Base-by-base conservation (phyloP, 2,329 filamentous ascomycete genomes). In the Ampelomyces quisqualis region DNA sequence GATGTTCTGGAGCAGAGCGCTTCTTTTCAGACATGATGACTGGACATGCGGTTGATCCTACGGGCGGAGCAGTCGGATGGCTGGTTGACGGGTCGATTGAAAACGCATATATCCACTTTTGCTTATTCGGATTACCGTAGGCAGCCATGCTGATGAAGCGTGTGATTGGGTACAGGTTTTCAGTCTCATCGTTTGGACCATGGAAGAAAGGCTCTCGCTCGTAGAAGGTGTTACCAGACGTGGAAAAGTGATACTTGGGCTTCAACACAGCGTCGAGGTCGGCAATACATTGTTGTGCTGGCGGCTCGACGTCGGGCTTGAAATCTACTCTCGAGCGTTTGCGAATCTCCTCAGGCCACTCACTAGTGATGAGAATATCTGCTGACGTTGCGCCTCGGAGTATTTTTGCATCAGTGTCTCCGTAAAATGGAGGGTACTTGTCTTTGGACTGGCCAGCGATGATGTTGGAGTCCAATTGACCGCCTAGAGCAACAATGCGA, bases 161-260 rank as follows among this genome's bases (percentile, higher is more conserved):
- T 1, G 93, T 97, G 7, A 94, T 70, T 1, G 76, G 72, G 50
- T 78, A 77, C 15, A 74, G 70, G 41, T 83, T 76, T 7, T 72
- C 69, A 26, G 77, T 62, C 13, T 66, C 65, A 15, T 66, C 75
- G 22, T 70, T 73, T 3, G 78, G 75, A 15, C 70, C 51, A 63
- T 95, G 85, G 60, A 93, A 84, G 72, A 96, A 98, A 0, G 91
- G 89, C 68, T 97, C 93, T 40, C 93, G 83, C 70, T 98, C 91
- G 65, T 85, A 97, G 69, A 87, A 91, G 57, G 83, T 83, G 5
- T 76, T 70, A 1, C 81, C 77, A 0, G 87, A 87, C 3, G 80
- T 75, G 2, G 88, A 82, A 59, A 97, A 84, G 67, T 97, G 90
- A 62, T 98, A 98, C 19, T 88, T 83, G n/a, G 93, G 93, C 65